These are phyloP conservation scores for Aureobasidium melanogenum DNA, from an alignment of 2,329 filamentous ascomycete genomes.

Conservation along the genomic window DNA sequence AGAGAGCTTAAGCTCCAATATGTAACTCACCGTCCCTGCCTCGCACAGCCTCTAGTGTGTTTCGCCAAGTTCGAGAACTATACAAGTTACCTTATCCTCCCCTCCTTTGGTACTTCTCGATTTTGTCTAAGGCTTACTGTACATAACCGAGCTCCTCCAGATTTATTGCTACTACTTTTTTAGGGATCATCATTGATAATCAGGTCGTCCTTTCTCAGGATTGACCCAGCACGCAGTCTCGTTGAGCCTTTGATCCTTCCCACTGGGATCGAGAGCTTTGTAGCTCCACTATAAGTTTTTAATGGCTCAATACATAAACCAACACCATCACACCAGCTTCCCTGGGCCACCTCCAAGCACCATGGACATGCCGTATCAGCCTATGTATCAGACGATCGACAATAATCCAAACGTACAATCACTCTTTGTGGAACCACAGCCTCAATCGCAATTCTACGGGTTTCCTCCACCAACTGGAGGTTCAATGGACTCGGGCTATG, in stretches of 20 bases:
- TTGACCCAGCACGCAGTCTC: background rate
- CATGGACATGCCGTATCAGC: background rate
- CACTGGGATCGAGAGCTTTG: background rate
- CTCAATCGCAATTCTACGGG: background rate
- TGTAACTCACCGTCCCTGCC: background rate
- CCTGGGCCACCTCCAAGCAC: background rate
- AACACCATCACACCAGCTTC: background rate
- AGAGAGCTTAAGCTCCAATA: slow-evolving; percentile 3
- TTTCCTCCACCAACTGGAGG: background rate
- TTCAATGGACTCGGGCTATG: slow-evolving; percentile 11
- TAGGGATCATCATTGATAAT: background rate
- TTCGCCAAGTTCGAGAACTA: slow-evolving; percentile 5
- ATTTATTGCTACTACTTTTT: background rate
- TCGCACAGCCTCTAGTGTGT: background rate
- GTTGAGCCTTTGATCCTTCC: background rate
- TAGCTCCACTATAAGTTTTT: background rate
- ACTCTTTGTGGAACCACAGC: background rate
- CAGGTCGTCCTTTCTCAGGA: background rate
- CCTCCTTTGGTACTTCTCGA: slow-evolving; percentile 5
- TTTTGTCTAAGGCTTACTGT: slow-evolving; percentile 1
- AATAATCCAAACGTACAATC: background rate
- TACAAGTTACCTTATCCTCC: slow-evolving; percentile 10
- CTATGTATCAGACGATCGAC: background rate
- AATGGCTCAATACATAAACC: background rate
- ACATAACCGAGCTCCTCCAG: background rate